Evolutionary conservation across 805 yeast species (phyloP).

Genomic region (Tetrapisispora namnaoensis): DNA sequence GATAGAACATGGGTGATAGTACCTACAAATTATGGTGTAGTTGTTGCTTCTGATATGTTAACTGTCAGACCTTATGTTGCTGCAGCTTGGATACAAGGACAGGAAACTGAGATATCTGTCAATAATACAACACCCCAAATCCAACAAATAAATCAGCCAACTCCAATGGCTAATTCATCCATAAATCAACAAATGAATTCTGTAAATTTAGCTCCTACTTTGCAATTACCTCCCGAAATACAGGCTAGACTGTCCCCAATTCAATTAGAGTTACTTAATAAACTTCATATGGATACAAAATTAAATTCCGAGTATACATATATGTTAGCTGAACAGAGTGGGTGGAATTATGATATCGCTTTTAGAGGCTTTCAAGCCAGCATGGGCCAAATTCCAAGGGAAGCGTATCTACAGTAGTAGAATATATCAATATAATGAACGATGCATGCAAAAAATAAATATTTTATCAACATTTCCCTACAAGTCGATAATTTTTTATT

Average conservation of each 20-base stretch:
- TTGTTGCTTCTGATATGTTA: constrained; percentile 80
- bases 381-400: constrained; percentile 47
- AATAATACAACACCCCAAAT: neutral
- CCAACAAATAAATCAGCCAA: constrained; percentile 1
- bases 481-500: neutral
- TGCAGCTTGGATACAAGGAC: constrained; percentile 42
- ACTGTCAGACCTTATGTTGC: constrained; percentile 53
- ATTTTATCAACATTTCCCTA: too few species aligned
- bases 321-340: constrained; percentile 80
- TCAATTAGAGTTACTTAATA: constrained; percentile 57
- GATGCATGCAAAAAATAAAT: neutral
- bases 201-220: constrained; percentile 15
- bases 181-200: neutral
- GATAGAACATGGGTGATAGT: constrained; percentile 78
- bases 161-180: neutral
- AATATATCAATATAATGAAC: neutral
- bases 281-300: constrained; percentile 61
- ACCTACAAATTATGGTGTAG: constrained; percentile 54
- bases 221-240: constrained; percentile 48
- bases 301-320: constrained; percentile 70
- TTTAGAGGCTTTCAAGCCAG: constrained; percentile 61
- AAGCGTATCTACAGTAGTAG: constrained; percentile 36
- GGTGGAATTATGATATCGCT: constrained; percentile 70
- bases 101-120: constrained; percentile 2
- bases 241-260: constrained; percentile 37